Base-by-base conservation (phyloP, 805 yeast species). In the Lipomyces yamadae region DNA sequence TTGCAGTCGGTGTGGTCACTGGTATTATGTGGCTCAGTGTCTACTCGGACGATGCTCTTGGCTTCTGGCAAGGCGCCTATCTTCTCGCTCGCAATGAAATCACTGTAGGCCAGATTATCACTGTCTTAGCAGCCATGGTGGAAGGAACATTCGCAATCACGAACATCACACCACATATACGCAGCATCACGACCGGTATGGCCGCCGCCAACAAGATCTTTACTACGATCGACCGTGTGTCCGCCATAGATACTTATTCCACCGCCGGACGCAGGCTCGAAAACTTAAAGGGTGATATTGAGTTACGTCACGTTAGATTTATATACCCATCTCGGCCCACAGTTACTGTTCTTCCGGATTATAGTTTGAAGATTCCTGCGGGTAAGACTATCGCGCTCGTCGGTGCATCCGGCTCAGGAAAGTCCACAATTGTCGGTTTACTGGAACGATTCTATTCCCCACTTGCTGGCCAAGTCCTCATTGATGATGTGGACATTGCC, bases 321-420 rank as follows among this genome's bases (percentile, higher is more conserved):
- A 68, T 75, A 24, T 76, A 76, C 37, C 78, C 78, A 2, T 72
- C 78, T 3, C 67, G 78, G 3, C 75, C 77, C 1, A 70, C 72
- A 24, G 76, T 74, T 15, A 65, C 74, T n/a, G 74, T 76, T n/a
- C 67, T 76, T 32, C 62, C 68, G 8, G 70, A 75, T 63, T 71
- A 72, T 56, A 65, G 68, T 42, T 69, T 76, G 52, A 58, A 63
- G 3, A 63, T 76, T 85, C 92, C 92, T 5, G 89, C 94, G 2
- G 97, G 97, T 7, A 78, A 86, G 73, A 91, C 90, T 72, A 94
- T 92, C 52, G 97, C 97, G 11, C 85, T 92, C 71, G 97, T 92
- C 29, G 97, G 97, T 1, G 88, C 96, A 92, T 2, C 88, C 90
- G 32, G 97, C 10, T 72, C 76, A 7, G 92, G 56, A 76, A 81